Evolutionary conservation across 2,329 filamentous ascomycete species (phyloP), one percentile per base, ranked within the genome.

Genomic region (Trichoderma sp.): DNA sequence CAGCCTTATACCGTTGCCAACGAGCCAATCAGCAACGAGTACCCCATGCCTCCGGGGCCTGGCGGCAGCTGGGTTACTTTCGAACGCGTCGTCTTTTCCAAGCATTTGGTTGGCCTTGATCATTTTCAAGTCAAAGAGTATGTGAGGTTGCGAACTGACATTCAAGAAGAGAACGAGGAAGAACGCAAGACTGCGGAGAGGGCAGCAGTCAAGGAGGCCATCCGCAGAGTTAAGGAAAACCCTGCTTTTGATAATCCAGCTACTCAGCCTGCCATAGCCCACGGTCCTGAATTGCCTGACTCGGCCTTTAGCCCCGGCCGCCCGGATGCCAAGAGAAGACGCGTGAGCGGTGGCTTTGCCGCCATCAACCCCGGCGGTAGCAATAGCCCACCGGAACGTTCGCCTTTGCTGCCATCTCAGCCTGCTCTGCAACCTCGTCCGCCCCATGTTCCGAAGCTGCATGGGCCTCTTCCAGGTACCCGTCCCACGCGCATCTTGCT

Each of bases 1-100:
- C 86, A 89, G 75, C 81, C 82, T 0, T 80, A 82, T 63, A 88
- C 85, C 58, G 83, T 85, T 26, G 76, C 80, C 3, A 87, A 87
- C 14, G 83, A 86, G 12, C 76, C 81, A 3, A 81, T 90, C 32
- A 81, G 84, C 6, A 77, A 82, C 53, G 81, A 83, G 32, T 84
- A 84, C 76, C 81, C 87, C 36, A 76, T 89, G 4, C 88, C 88
- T 1, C 85, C 87, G 3, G 89, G 88, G 0, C 87, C 88, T 1
- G 88, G 88, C 26, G 88, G 87, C 68, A 90, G 88, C 77, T 91
- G 88, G 89, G 88, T 90, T 28, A 90, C 88, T 0, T 90, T 90
- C 74, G 86, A 89, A 71, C 83, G 87, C 24, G 84, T 90, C 34
- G 84, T 89, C 26, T 90, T 91, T 75, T 85, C 87, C 3, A 78